Conservation (phyloP, 768 basidiomycete species). For the Collybia sordida region DNA sequence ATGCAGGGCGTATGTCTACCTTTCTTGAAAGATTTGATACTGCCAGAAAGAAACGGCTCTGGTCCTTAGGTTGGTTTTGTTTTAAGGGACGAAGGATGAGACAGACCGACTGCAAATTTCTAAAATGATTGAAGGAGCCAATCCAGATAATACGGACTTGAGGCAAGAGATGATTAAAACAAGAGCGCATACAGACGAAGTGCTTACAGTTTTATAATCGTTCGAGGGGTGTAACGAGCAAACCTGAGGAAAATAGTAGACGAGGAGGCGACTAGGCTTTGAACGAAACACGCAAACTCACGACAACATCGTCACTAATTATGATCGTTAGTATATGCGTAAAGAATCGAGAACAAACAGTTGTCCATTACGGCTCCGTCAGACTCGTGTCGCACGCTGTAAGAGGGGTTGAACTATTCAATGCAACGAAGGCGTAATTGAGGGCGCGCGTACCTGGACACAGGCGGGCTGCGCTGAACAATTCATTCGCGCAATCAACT, state of each 20-base stretch:
- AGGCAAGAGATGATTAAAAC: constrained; percentile 5
- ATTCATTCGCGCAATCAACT: constrained; percentile 82
- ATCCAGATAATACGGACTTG: constrained; percentile 82
- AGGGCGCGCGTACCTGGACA: constrained; percentile 64
- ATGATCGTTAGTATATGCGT: constrained; percentile 3
- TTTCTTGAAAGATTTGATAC: constrained; percentile 87
- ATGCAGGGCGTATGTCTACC: constrained; percentile 35
- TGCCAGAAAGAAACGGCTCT: constrained; percentile 91
- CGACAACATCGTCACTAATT: constrained; percentile 61
- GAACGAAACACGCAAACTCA: constrained; percentile 26
- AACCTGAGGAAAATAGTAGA: constrained; percentile 41
- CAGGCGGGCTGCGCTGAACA: constrained; percentile 74
- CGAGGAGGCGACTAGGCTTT: neutral
- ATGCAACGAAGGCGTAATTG: neutral
- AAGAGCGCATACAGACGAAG: constrained; percentile 33
- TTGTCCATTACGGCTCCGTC: constrained; percentile 61
- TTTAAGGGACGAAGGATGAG: neutral
- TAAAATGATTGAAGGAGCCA: constrained; percentile 71
- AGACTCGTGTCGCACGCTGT: constrained; percentile 80
- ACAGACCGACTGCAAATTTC: constrained; percentile 79
- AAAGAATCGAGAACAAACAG: constrained; percentile 14
- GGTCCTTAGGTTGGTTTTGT: neutral
- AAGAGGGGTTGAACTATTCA: neutral
- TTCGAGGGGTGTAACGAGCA: constrained; percentile 85
- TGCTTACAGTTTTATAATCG: constrained; percentile 82